These are phyloP conservation scores for Flueggea neowawraea DNA, from an alignment of 441 rosid species.

Conservation along the genomic window DNA sequence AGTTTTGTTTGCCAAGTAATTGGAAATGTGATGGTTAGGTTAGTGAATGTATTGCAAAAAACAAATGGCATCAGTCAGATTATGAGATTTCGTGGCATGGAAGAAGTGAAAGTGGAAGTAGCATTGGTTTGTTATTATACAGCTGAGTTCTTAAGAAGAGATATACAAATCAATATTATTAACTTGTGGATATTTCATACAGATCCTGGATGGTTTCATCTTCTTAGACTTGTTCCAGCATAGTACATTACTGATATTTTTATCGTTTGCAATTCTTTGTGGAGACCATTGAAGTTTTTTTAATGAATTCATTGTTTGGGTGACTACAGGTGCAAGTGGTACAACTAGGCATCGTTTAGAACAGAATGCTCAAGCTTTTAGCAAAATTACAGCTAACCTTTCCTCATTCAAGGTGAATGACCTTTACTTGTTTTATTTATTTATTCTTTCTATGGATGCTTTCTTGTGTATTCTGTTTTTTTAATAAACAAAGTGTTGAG, in stretches of 20 bases:
- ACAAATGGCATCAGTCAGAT: background rate
- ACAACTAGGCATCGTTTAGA: constrained; percentile 61
- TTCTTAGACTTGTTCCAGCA: background rate
- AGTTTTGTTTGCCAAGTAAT: too few relatives aligned
- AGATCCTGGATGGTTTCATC: background rate
- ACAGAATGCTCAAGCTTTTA: constrained; percentile 68
- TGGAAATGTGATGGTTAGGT: too few relatives aligned
- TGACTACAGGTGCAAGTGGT: constrained; percentile 59
- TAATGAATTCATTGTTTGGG: constrained; percentile 15
- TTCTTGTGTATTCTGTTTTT: background rate
- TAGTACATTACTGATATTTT: too few relatives aligned
- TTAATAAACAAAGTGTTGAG: too few relatives aligned
- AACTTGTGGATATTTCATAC: background rate
- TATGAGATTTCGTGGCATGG: background rate
- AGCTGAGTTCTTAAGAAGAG: background rate
- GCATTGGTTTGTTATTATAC: background rate
- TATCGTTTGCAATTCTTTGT: constrained; percentile 5
- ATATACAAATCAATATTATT: background rate
- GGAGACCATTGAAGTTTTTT: constrained; percentile 3
- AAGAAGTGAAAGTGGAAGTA: background rate
- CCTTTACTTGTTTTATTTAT: constrained; percentile 3
- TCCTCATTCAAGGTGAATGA: constrained; percentile 57
- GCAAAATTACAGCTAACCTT: constrained; percentile 73
- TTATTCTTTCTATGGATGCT: background rate
- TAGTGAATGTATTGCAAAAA: background rate